Conservation (phyloP, 805 yeast genomes). For the Saturnispora saitoi region DNA sequence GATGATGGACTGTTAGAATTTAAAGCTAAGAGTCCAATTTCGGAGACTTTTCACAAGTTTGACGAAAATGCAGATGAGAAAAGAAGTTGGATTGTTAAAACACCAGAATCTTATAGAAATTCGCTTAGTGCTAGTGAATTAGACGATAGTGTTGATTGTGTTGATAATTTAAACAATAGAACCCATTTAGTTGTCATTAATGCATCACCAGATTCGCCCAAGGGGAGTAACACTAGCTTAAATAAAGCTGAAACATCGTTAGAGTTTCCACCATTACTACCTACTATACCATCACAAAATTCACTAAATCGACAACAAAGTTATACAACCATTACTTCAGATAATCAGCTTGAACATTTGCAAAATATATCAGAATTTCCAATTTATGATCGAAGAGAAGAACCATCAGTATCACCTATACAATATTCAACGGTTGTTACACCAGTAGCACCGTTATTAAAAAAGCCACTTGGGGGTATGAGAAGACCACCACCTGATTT, state of each 20-base stretch:
- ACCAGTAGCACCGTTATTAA: slow-evolving; percentile 14
- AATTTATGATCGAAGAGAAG: slow-evolving; percentile 34
- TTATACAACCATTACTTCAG: slow-evolving; percentile 1
- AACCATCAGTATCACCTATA: slow-evolving; percentile 26
- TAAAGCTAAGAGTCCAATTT: slow-evolving; percentile 7
- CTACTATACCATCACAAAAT: not conserved
- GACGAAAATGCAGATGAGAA: not conserved
- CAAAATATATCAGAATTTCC: not conserved
- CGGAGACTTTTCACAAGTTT: not conserved
- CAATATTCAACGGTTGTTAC: slow-evolving; percentile 21
- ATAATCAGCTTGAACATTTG: not conserved
- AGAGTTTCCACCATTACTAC: not conserved
- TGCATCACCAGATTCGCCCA: slow-evolving; percentile 5
- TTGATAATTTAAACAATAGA: not conserved
- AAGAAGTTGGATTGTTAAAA: slow-evolving; percentile 1
- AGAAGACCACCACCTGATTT: slow-evolving; percentile 35
- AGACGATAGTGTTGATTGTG: not conserved
- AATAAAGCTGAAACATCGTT: not conserved
- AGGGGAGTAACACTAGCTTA: not conserved
- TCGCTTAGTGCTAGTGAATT: not conserved
- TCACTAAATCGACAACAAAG: not conserved
- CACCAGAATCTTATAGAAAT: slow-evolving; percentile 3
- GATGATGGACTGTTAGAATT: slow-evolving; percentile 11
- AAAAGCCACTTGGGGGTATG: slow-evolving; percentile 8
- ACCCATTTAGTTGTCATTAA: slow-evolving; percentile 6